Conservation (phyloP, 169 alveolate genomes). For the Plasmodium knowlesi region DNA sequence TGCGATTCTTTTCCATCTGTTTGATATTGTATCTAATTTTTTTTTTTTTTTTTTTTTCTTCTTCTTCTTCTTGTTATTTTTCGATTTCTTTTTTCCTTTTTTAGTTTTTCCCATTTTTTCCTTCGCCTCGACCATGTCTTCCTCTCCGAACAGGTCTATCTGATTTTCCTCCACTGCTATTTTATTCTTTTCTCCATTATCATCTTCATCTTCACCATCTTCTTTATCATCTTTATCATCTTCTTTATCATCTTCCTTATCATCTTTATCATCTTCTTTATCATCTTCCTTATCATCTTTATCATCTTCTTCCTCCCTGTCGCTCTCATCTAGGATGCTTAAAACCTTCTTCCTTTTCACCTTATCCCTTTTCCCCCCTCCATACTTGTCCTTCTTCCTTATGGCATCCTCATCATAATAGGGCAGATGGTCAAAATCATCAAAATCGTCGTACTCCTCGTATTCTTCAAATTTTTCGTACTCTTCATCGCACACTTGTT, state of each 20-base stretch:
- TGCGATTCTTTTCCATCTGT: constrained; percentile 53
- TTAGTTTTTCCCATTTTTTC: neutral
- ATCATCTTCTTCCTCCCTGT: neutral
- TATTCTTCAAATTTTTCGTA: constrained; percentile 32
- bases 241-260: no score
- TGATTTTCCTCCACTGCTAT: neutral
- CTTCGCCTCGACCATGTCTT: neutral
- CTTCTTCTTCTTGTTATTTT: constrained; percentile 10
- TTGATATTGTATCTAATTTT: constrained; percentile 2
- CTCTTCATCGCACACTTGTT: constrained; percentile 21
- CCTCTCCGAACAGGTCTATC: constrained; percentile 20
- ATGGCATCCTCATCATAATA: neutral
- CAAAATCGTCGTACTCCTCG: constrained; percentile 19
- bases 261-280: no score
- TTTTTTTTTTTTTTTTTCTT: neutral
- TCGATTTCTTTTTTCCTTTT: neutral
- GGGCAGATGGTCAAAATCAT: constrained; percentile 7
- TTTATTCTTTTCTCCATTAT: neutral
- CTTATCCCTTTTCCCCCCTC: constrained; percentile 2
- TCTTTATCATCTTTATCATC: neutral
- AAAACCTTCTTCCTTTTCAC: constrained; percentile 12
- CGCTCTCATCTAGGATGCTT: constrained; percentile 25
- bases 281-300: no score
- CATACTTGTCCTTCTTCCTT: neutral
- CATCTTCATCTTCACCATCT: neutral